Base-by-base conservation (phyloP, 2,329 filamentous ascomycete genomes). In the Calonectria pseudoreteaudii region DNA sequence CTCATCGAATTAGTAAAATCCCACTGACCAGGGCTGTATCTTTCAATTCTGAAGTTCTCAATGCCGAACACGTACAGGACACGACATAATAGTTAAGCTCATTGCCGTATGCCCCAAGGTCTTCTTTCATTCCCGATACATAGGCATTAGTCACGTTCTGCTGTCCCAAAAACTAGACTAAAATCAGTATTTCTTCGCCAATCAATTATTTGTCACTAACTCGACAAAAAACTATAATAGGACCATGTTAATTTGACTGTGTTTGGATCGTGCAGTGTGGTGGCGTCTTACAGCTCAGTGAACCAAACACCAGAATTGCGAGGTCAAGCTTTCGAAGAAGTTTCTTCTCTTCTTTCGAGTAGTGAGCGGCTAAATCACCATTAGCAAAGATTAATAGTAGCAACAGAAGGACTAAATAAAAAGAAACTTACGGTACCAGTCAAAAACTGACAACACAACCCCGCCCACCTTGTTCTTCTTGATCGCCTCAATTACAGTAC, bases 91-190 rank as follows among this genome's bases (percentile, higher is more conserved):
- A 78, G 50, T 79, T 78, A 26, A 78, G 73, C 44, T 86, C 80
- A 60, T 85, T 85, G 10, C 81, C 83, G 6, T 81, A 76, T 53
- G 84, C 78, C 0, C 77, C 64, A 10, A 83, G 74, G 41, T 83
- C 82, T 58, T 83, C 80, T 13, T 83, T 81, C 81, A 86, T 83
- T 1, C 84, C 84, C 0, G 79, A 82, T 18, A 84, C 82, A 49
- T 85, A 86, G 20, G 84, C 85, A 76, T 82, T 83, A 68, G 78
- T 83, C 72, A 82, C 76, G 44, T 82, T 83, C 52, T 56, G 52
- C 18, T 66, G 64, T 8, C 64, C 64, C 8, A 69, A 62, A 41
- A 60, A 62, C 56, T 69, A 28, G 26, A 31, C n/a, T 9, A 14
- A 56, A 6, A 26, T 56, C 6, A 67, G 36, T 6, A 30, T 23